Conservation (phyloP, 331 rosid genomes). For the Malus hybrid region DNA sequence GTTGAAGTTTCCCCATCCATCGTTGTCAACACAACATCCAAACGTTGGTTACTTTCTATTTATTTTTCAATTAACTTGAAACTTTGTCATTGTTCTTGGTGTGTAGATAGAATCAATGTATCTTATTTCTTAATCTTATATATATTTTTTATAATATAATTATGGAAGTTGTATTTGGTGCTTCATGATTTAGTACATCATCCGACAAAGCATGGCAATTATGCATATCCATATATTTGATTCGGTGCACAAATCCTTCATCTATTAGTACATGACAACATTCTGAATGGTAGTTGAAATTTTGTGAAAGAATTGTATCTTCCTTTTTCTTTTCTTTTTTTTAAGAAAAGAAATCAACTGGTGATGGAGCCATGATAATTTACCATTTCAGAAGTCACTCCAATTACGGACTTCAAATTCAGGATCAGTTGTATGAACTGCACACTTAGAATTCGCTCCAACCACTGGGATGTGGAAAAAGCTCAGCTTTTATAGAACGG, state of each 20-base stretch:
- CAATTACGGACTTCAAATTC: no score
- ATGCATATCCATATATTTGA: conserved; percentile 5
- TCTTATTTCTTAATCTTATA: background rate
- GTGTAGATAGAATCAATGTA: no score
- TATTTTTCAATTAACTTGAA: background rate
- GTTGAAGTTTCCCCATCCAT: background rate
- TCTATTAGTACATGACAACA: background rate
- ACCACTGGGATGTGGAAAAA: background rate
- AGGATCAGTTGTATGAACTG: no score
- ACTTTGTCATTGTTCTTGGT: background rate
- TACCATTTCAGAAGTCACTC: no score
- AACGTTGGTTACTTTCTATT: background rate
- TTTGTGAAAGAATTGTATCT: background rate
- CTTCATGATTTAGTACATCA: background rate
- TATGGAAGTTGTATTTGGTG: background rate
- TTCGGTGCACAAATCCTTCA: background rate
- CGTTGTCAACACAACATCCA: background rate
- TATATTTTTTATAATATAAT: background rate
- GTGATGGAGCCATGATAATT: no score
- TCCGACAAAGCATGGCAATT: background rate
- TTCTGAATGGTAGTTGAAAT: background rate
- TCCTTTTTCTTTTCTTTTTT: no score
- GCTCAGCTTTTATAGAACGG: background rate
- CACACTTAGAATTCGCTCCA: no score
- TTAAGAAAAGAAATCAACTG: no score